These are phyloP conservation scores for Ceratobasidium theobromae DNA, from an alignment of 1,284 basidiomycete species.

Conservation along the genomic window DNA sequence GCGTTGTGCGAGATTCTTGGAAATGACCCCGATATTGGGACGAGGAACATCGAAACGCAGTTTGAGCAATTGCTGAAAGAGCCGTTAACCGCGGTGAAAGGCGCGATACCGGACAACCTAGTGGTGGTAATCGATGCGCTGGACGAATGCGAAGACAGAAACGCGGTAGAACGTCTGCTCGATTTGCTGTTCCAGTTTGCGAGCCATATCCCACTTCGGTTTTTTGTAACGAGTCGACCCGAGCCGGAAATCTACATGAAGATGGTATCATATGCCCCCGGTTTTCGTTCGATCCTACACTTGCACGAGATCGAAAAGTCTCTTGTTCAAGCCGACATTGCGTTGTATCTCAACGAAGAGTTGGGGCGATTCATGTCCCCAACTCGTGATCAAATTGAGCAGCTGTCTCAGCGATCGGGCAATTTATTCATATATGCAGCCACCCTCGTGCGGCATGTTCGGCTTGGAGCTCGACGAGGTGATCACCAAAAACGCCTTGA, in stretches of 20 bases:
- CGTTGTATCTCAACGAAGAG: background rate
- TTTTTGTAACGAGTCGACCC: slow-evolving; percentile 14
- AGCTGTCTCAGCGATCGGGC: background rate
- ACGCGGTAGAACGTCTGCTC: background rate
- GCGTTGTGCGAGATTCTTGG: background rate
- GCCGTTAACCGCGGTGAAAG: background rate
- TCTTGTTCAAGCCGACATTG: slow-evolving; percentile 2
- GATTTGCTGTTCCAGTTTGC: background rate
- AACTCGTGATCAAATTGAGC: background rate
- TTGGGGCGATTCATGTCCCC: background rate
- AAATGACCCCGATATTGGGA: background rate
- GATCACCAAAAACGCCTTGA: background rate
- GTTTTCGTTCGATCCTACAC: background rate
- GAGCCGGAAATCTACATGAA: background rate
- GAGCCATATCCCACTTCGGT: slow-evolving; percentile 2
- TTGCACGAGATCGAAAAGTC: slow-evolving; percentile 16
- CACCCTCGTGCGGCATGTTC: background rate
- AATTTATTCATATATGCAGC: slow-evolving; percentile 11
- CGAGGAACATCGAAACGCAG: background rate
- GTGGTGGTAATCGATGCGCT: slow-evolving; percentile 22
- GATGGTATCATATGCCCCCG: too few species aligned
- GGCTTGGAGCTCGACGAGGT: background rate
- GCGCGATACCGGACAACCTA: background rate
- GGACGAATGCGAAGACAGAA: slow-evolving; percentile 4
- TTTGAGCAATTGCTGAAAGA: background rate